A percentile compares a stretch with the other conserved stretches of the same genome.
Evolutionary conservation across 2,329 filamentous ascomycete species (phyloP).

Genomic region (Cladosporium sp.): DNA sequence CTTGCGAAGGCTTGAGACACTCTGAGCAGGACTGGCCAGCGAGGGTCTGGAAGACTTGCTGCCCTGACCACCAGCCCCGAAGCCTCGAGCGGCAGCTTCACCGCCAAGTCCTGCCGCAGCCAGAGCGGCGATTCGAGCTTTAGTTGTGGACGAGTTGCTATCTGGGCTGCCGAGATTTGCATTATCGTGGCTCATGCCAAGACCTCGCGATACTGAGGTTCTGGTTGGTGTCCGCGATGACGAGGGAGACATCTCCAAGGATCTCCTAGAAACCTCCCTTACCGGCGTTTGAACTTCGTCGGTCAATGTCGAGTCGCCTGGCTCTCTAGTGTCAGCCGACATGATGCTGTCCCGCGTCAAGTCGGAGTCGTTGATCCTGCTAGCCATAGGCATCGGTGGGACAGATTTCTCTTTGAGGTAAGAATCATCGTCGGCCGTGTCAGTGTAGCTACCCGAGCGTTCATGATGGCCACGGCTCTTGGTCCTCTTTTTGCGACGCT

Average conservation of each 20-base stretch:
- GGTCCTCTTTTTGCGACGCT: slow-evolving; percentile 45
- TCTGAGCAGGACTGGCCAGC: slow-evolving; percentile 78
- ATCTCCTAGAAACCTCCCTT: slow-evolving; percentile 60
- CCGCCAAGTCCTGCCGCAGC: slow-evolving; percentile 37
- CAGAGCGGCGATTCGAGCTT: slow-evolving; percentile 33
- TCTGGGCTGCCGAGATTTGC: slow-evolving; percentile 42
- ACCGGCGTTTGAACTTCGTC: slow-evolving; percentile 53
- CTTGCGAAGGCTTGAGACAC: slow-evolving; percentile 64
- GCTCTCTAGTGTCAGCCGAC: slow-evolving; percentile 70
- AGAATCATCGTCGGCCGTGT: slow-evolving; percentile 47
- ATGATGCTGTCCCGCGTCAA: slow-evolving; percentile 83
- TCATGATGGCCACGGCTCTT: slow-evolving; percentile 49
- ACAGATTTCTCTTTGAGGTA: slow-evolving; percentile 48
- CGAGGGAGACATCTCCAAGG: slow-evolving; percentile 52
- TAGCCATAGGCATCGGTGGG: slow-evolving; percentile 83
- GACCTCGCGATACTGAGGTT: slow-evolving; percentile 51
- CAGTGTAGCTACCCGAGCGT: slow-evolving; percentile 47
- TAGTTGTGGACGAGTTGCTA: slow-evolving; percentile 33
- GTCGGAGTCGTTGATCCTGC: slow-evolving; percentile 80
- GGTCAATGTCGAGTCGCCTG: slow-evolving; percentile 58
- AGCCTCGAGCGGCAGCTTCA: slow-evolving; percentile 44
- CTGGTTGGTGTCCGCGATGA: slow-evolving; percentile 59
- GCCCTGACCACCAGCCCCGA: slow-evolving; percentile 32
- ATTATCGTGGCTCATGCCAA: slow-evolving; percentile 65
- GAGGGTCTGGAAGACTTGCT: slow-evolving; percentile 45